Evolutionary conservation across 2,329 filamentous ascomycete species (phyloP).

Genomic region (Alternaria gaisen): DNA sequence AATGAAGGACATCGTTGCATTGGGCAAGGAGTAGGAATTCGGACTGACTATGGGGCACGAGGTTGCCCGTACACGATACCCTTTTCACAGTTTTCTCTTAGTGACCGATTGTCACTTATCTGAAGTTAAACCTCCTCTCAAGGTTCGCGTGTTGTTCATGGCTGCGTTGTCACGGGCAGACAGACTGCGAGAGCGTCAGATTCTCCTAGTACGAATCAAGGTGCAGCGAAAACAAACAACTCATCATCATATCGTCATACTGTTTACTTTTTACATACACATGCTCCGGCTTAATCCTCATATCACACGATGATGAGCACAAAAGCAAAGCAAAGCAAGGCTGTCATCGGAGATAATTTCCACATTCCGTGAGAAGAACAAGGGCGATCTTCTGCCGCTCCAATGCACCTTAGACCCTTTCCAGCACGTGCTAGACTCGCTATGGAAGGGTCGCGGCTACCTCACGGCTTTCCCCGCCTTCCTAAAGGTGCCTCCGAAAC

Average conservation of each 20-base stretch:
- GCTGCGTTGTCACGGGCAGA: background rate
- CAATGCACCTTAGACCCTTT: too few relatives aligned
- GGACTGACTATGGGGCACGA: background rate
- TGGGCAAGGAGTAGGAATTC: slow-evolving; percentile 60
- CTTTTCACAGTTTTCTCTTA: background rate
- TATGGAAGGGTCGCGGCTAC: background rate
- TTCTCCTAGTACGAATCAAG: background rate
- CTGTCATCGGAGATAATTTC: background rate
- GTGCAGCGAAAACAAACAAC: background rate
- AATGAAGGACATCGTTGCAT: slow-evolving; percentile 68
- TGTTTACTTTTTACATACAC: background rate
- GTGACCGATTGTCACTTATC: accelerated
- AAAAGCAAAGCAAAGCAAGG: background rate
- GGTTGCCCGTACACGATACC: background rate
- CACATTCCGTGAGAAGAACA: too few relatives aligned
- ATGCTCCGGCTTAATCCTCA: background rate
- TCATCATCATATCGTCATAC: background rate
- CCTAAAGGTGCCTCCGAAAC: slow-evolving; percentile 31
- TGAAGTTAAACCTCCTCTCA: background rate
- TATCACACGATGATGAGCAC: background rate
- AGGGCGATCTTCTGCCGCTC: too few relatives aligned
- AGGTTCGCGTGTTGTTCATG: background rate
- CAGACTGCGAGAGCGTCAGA: too few relatives aligned
- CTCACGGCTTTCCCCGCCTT: background rate
- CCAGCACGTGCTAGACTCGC: too few relatives aligned